Conservation (phyloP, 352 stramenopile species). For the Nothophytophthora sp. region DNA sequence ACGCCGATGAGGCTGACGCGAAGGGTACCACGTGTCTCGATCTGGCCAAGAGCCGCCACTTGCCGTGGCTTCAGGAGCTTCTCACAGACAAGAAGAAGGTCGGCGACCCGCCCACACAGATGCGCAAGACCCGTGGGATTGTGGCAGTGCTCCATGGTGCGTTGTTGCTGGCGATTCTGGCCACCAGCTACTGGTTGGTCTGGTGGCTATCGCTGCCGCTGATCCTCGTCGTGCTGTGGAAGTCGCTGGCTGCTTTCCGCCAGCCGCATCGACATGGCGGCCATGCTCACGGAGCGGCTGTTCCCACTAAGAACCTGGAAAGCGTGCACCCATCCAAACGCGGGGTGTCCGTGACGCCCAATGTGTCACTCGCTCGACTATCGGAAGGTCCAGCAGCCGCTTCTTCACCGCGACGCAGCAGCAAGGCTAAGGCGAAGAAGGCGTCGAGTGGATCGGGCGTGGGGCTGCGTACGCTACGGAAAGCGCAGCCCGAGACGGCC, state of each 20-base stretch:
- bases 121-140: constrained; percentile 51
- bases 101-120: constrained; percentile 46
- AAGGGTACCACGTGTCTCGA: constrained; percentile 49
- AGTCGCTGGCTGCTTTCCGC: constrained; percentile 49
- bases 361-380: constrained; percentile 29
- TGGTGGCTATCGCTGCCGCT: constrained; percentile 72
- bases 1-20: constrained; percentile 46
- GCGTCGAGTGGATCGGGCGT: constrained; percentile 10
- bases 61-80: constrained; percentile 52
- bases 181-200: constrained; percentile 63
- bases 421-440: constrained; percentile 30
- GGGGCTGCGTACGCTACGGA: constrained; percentile 26
- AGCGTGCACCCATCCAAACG: constrained; percentile 50
- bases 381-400: constrained; percentile 12
- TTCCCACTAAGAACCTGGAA: constrained; percentile 39
- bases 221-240: constrained; percentile 52
- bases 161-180: constrained; percentile 51
- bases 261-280: constrained; percentile 32
- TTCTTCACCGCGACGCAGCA: constrained; percentile 4
- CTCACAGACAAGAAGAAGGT: constrained; percentile 39
- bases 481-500: constrained; percentile 60
- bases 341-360: constrained; percentile 30
- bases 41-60: constrained; percentile 32
- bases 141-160: constrained; percentile 52
- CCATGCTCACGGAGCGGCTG: constrained; percentile 40